Conservation (phyloP, 768 basidiomycete species). For the Tricholomella constricta region DNA sequence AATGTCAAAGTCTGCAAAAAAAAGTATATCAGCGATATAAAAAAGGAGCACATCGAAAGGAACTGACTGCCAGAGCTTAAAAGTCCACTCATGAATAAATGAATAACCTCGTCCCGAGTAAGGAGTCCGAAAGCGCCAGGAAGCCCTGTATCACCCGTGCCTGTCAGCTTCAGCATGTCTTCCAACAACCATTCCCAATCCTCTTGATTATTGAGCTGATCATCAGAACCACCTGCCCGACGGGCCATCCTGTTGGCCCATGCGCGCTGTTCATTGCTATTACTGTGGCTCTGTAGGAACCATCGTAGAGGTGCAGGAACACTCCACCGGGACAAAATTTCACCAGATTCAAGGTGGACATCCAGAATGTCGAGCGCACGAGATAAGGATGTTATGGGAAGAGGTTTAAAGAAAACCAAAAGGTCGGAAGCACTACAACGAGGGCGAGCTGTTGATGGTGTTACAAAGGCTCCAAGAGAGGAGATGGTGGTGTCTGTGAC, state of each 20-base stretch:
- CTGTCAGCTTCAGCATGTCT: slow-evolving; percentile 85
- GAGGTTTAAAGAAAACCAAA: slow-evolving; percentile 78
- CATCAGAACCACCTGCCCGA: slow-evolving; percentile 56
- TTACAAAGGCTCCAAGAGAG: slow-evolving; percentile 78
- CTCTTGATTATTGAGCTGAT: slow-evolving; percentile 57
- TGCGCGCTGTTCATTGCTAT: slow-evolving; percentile 70
- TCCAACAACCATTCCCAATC: slow-evolving; percentile 89
- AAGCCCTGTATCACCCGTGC: slow-evolving; percentile 59
- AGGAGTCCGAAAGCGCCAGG: slow-evolving; percentile 83
- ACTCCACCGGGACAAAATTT: slow-evolving; percentile 87
- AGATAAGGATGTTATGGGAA: slow-evolving; percentile 75
- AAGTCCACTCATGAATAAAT: slow-evolving; percentile 86
- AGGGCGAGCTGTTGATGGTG: slow-evolving; percentile 65
- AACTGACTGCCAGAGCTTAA: slow-evolving; percentile 86
- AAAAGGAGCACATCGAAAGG: not conserved
- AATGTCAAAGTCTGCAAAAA: slow-evolving; percentile 58
- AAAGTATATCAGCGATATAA: not conserved
- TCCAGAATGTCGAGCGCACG: slow-evolving; percentile 88
- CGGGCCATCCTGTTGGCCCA: slow-evolving; percentile 88
- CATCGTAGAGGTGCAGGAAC: slow-evolving; percentile 84
- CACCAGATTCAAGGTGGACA: slow-evolving; percentile 91
- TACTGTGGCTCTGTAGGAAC: slow-evolving; percentile 78
- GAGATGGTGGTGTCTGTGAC: slow-evolving; percentile 80
- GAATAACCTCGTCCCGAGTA: slow-evolving; percentile 65
- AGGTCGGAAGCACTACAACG: slow-evolving; percentile 68